These are phyloP conservation scores for Emmonsiellopsis sp. DNA, from an alignment of 2,329 filamentous ascomycete genomes.

Conservation along the genomic window DNA sequence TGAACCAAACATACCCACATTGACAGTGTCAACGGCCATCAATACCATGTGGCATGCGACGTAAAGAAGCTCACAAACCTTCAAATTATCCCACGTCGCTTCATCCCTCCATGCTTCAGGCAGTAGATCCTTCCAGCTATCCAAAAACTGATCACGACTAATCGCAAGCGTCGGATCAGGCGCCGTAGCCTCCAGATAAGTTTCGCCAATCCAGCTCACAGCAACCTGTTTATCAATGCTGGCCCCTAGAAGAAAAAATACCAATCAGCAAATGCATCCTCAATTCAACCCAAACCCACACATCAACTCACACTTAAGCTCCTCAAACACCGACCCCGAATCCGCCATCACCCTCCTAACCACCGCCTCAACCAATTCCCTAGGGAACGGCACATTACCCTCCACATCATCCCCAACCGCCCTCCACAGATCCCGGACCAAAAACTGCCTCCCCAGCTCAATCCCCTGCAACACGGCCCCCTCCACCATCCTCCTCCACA, in stretches of 20 bases:
- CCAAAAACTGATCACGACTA: conserved; percentile 26
- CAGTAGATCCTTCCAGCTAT: conserved; percentile 33
- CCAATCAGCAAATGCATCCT: not conserved
- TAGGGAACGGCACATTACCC: conserved; percentile 21
- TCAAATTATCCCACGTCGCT: conserved; percentile 24
- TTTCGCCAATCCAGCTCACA: conserved; percentile 31
- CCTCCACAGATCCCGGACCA: conserved; percentile 33
- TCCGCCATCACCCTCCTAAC: conserved; percentile 26
- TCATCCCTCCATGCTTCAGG: conserved; percentile 35
- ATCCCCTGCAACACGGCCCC: conserved; percentile 32
- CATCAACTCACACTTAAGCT: conserved; percentile 29
- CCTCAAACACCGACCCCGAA: conserved; percentile 14
- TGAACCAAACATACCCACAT: too few relatives aligned
- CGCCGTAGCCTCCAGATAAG: conserved; percentile 30
- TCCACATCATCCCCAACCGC: conserved; percentile 23
- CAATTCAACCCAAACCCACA: not conserved
- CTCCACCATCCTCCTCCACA: conserved; percentile 40
- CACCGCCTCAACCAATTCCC: conserved; percentile 29
- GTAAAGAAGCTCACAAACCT: conserved; percentile 15
- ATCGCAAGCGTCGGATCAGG: conserved; percentile 22
- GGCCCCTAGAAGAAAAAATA: conserved; percentile 23
- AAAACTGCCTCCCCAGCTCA: conserved; percentile 32
- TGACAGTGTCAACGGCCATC: too few relatives aligned
- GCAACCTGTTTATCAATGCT: conserved; percentile 29
- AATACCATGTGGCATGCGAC: not conserved